Evolutionary conservation across 441 rosid species (phyloP).

Genomic region (Populus hybrid): DNA sequence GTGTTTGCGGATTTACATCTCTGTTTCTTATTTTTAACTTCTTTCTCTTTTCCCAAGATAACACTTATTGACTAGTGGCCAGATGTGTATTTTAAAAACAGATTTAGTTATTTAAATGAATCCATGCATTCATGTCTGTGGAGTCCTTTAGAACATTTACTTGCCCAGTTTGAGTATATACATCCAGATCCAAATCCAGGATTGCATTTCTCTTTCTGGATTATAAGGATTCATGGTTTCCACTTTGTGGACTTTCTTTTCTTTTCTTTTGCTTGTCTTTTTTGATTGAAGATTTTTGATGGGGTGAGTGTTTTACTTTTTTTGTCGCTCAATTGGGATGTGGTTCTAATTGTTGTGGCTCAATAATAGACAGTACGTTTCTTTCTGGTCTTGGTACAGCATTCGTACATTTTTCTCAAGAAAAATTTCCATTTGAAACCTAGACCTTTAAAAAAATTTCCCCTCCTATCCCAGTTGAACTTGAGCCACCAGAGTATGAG

Average conservation of each 20-base stretch:
- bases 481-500: neutral
- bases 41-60: too few species aligned
- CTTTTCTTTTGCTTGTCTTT: too few species aligned
- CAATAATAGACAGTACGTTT: neutral
- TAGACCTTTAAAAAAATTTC: neutral
- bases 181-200: neutral
- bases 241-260: neutral
- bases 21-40: too few species aligned
- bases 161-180: neutral
- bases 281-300: neutral
- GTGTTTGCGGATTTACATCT: neutral
- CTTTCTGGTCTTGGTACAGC: neutral
- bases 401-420: neutral
- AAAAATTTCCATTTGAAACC: neutral
- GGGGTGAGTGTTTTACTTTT: neutral
- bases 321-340: neutral
- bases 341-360: neutral
- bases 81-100: neutral
- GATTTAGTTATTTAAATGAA: too few species aligned
- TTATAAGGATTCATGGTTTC: neutral
- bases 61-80: neutral
- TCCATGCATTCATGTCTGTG: neutral
- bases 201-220: neutral
- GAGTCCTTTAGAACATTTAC: neutral
- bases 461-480: neutral